phyloP scores from a whole-genome alignment of 2,329 filamentous ascomycete genomes.

The Calonectria pseudoturangicola region DNA sequence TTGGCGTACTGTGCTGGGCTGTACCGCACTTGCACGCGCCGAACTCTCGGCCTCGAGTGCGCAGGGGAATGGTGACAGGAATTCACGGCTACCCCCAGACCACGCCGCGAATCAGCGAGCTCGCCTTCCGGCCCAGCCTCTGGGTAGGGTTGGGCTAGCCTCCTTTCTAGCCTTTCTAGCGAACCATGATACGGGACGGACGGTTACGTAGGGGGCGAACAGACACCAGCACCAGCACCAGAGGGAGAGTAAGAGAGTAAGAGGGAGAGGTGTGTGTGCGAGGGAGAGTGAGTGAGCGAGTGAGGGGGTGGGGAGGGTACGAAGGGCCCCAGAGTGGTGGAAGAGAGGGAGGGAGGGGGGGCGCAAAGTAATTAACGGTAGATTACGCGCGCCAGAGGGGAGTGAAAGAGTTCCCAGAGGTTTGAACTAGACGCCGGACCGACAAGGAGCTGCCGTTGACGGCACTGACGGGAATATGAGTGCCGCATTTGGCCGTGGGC shows the following conservation, averaged over 20 bases:
- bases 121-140: not conserved
- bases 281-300: not conserved
- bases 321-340: not conserved
- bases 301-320: not conserved
- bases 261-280: not conserved
- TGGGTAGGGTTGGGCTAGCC: slow-evolving; percentile 5
- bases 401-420: not conserved
- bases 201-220: not conserved
- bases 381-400: slow-evolving; percentile 31
- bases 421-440: slow-evolving; percentile 26
- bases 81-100: not conserved
- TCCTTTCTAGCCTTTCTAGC: slow-evolving; percentile 19
- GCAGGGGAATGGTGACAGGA: slow-evolving; percentile 11
- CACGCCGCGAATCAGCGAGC: slow-evolving; percentile 2
- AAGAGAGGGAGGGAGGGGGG: not conserved
- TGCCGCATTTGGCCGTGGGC: slow-evolving; percentile 7
- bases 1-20: not conserved
- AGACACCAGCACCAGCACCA: too few relatives aligned
- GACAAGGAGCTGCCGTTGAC: slow-evolving; percentile 9
- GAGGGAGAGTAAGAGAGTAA: not conserved
- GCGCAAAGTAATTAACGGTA: slow-evolving; percentile 30
- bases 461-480: slow-evolving; percentile 13
- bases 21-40: not conserved
- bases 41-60: not conserved
- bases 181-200: slow-evolving; percentile 25